These are phyloP conservation scores for Botrytis fragariae DNA, from an alignment of 2,329 filamentous ascomycete genomes.

Conservation along the genomic window DNA sequence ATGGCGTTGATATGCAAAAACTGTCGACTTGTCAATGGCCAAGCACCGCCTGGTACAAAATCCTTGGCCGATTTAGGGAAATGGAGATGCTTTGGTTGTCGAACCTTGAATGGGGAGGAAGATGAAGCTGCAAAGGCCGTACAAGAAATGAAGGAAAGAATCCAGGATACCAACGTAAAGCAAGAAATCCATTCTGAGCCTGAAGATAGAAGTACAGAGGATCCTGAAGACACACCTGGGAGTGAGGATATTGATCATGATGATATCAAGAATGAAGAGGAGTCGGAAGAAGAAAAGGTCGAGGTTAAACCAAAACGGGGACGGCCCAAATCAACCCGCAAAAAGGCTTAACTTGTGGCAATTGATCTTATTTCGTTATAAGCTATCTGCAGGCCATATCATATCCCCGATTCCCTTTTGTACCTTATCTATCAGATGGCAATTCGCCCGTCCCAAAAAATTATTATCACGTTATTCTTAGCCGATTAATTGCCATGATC, in stretches of 20 bases:
- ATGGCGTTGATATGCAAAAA: conserved; percentile 79
- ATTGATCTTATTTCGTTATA: background rate
- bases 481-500: background rate
- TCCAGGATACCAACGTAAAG: conserved; percentile 24
- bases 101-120: conserved; percentile 75
- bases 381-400: background rate
- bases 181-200: conserved; percentile 9
- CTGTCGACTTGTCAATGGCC: conserved; percentile 90
- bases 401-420: background rate
- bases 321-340: conserved; percentile 10
- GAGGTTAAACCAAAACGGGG: conserved; percentile 21
- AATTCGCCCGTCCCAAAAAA: background rate
- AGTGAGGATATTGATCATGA: conserved; percentile 17
- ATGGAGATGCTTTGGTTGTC: conserved; percentile 89
- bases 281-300: conserved; percentile 23
- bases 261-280: conserved; percentile 19
- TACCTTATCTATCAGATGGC: background rate
- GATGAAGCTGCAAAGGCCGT: conserved; percentile 74
- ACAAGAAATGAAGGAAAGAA: conserved; percentile 38
- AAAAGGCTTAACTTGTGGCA: conserved; percentile 1
- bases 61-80: conserved; percentile 74
- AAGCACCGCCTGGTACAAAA: conserved; percentile 84
- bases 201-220: conserved; percentile 1
- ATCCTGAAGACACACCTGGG: conserved; percentile 12
- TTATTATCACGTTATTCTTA: background rate